Percentiles rank a stretch among this genome's conserved stretches.
Conservation (phyloP, 805 yeast species). For the Zygosaccharomyces lentus region DNA sequence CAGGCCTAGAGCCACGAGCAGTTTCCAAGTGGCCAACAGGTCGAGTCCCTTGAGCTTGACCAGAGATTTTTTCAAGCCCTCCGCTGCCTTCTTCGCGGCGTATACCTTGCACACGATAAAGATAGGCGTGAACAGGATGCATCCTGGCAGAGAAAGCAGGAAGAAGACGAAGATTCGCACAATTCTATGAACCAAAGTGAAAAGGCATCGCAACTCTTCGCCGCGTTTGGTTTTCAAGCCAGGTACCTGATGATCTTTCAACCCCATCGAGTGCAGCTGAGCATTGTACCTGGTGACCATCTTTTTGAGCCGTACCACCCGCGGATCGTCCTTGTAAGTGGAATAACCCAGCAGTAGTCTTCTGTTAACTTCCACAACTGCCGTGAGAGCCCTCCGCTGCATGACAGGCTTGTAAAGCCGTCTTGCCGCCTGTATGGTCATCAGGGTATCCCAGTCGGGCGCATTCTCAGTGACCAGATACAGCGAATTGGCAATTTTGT, state of each 20-base stretch:
- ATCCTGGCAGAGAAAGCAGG: constrained; percentile 76
- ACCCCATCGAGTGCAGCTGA: constrained; percentile 56
- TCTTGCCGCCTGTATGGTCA: constrained; percentile 93
- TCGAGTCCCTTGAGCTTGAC: constrained; percentile 89
- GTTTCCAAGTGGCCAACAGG: constrained; percentile 94
- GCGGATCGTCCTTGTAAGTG: constrained; percentile 67
- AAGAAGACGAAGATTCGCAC: constrained; percentile 49
- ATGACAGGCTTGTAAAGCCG: constrained; percentile 69
- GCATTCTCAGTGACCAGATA: constrained; percentile 89
- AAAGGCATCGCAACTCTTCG: constrained; percentile 45
- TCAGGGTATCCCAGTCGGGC: constrained; percentile 86
- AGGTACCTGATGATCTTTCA: constrained; percentile 69
- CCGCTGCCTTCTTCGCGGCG: constrained; percentile 64
- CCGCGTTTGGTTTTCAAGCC: constrained; percentile 38
- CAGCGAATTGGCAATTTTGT: constrained; percentile 67
- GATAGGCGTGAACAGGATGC: constrained; percentile 77
- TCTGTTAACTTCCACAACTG: constrained; percentile 84
- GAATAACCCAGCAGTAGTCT: constrained; percentile 79
- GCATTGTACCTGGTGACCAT: constrained; percentile 68
- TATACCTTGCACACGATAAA: constrained; percentile 67
- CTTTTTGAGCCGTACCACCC: constrained; percentile 54
- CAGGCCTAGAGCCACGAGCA: constrained; percentile 73
- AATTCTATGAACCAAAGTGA: constrained; percentile 50
- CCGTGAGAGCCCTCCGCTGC: constrained; percentile 64
- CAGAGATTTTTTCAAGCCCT: constrained; percentile 83